A percentile compares a stretch with the other conserved stretches of the same genome.
Evolutionary conservation across 441 rosid genomes (phyloP).

Genomic region (Erysimum cheiri): DNA sequence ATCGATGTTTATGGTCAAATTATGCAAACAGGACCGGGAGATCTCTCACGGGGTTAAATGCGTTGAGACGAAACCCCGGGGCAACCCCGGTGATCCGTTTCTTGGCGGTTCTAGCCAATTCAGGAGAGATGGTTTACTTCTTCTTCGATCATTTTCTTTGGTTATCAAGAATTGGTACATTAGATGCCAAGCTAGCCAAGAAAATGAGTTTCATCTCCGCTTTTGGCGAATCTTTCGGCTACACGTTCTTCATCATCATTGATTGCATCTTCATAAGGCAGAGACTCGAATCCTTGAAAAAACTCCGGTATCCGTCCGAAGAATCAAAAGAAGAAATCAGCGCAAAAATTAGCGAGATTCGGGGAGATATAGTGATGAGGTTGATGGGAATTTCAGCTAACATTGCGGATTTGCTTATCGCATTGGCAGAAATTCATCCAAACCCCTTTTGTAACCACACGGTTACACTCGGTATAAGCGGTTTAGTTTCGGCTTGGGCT

Average conservation of each 20-base stretch:
- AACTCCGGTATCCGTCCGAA: constrained; percentile 35
- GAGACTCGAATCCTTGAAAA: constrained; percentile 56
- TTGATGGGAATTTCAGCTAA: constrained; percentile 90
- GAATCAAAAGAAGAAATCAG: constrained; percentile 41
- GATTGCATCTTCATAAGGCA: constrained; percentile 67
- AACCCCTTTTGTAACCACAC: constrained; percentile 83
- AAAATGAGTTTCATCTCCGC: constrained; percentile 92
- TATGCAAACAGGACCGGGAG: constrained; percentile 61
- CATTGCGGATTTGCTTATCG: constrained; percentile 80
- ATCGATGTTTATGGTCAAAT: not conserved
- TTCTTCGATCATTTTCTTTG: constrained; percentile 93
- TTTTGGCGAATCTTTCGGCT: constrained; percentile 93
- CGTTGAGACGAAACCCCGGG: constrained; percentile 73
- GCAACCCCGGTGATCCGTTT: constrained; percentile 52
- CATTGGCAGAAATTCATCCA: constrained; percentile 80
- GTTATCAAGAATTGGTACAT: constrained; percentile 84
- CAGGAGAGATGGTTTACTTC: constrained; percentile 96
- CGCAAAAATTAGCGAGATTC: constrained; percentile 52
- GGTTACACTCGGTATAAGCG: constrained; percentile 78
- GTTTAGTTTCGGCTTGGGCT: constrained; percentile 95
- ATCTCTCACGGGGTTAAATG: constrained; percentile 86
- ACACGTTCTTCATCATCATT: constrained; percentile 68
- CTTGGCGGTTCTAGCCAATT: constrained; percentile 74
- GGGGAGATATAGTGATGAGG: constrained; percentile 78
- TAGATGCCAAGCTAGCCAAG: constrained; percentile 67